Percentiles rank a stretch among this genome's conserved stretches.
phyloP scores from a whole-genome alignment of 805 yeast genomes.

The Spathaspora boniae region DNA sequence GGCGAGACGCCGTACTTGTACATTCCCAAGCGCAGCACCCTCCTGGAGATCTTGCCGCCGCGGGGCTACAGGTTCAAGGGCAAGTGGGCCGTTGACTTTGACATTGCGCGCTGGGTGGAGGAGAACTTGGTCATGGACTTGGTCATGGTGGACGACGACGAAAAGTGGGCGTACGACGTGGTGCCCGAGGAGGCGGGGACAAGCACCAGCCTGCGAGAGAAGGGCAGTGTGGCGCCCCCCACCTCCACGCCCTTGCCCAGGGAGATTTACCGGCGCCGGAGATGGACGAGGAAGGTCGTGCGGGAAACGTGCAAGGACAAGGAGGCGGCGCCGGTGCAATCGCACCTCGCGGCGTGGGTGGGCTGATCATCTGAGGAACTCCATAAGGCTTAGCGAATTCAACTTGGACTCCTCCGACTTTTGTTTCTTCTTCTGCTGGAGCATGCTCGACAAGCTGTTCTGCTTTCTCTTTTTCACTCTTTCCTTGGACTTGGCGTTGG shows the following conservation, averaged over 20 bases:
- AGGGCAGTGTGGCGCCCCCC: constrained; percentile 17
- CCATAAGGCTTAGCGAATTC: constrained; percentile 44
- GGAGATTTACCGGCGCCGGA: constrained; percentile 53
- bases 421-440: constrained; percentile 38
- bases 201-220: constrained; percentile 2
- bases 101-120: constrained; percentile 63
- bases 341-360: constrained; percentile 6
- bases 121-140: constrained; percentile 46
- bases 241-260: constrained; percentile 24
- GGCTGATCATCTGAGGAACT: constrained; percentile 37
- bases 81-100: constrained; percentile 66
- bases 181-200: constrained; percentile 22
- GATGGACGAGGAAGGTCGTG: constrained; percentile 53
- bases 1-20: neutral
- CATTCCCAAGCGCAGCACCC: constrained; percentile 8
- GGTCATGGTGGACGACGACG: constrained; percentile 63
- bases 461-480: constrained; percentile 47
- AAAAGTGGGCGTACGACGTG: constrained; percentile 83
- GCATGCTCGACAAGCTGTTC: constrained; percentile 39
- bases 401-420: constrained; percentile 23
- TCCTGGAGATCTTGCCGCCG: constrained; percentile 53
- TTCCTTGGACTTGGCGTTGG: constrained; percentile 26
- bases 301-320: constrained; percentile 9
- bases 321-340: constrained; percentile 2
- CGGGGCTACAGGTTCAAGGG: constrained; percentile 51